Conservation (phyloP, 2,329 filamentous ascomycete genomes). For the Fusarium sp. region DNA sequence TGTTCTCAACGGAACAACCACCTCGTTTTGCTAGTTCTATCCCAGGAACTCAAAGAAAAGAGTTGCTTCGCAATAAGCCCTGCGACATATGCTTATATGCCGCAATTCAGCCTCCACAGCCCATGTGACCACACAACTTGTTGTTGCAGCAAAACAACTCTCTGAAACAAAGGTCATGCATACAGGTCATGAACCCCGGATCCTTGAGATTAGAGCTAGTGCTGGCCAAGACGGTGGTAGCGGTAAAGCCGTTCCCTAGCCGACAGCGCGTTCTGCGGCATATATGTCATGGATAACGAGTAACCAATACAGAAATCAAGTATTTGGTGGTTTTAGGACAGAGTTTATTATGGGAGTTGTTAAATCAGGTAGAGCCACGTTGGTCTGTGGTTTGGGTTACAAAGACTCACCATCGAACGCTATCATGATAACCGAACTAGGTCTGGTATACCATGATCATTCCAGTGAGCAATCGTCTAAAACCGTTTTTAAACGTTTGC, state of each 20-base stretch:
- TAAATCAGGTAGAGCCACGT: not conserved
- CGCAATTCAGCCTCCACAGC: not conserved
- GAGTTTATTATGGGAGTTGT: not conserved
- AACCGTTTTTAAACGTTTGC: not conserved
- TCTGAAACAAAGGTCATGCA: conserved; percentile 7
- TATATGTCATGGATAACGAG: conserved; percentile 23
- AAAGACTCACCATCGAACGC: not conserved
- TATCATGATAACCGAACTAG: not conserved
- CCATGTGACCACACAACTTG: not conserved
- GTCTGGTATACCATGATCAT: not conserved
- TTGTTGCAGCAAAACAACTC: not conserved
- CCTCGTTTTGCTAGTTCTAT: no score
- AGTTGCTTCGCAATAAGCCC: not conserved
- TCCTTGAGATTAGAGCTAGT: conserved; percentile 10
- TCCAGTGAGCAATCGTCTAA: not conserved
- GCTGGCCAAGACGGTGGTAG: conserved; percentile 14
- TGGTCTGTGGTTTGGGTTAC: not conserved
- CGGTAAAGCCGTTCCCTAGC: conserved; percentile 40
- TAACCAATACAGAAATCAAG: not conserved
- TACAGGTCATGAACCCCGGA: conserved; percentile 10
- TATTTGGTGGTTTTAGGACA: not conserved
- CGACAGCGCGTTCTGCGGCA: conserved; percentile 31
- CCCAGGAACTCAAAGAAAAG: not conserved
- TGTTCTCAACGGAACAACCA: no score
- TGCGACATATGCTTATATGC: not conserved